Evolutionary conservation across 2,329 filamentous ascomycete genomes (phyloP), one percentile per base, ranked within the genome.

Genomic region (Aspergillus tamarii): DNA sequence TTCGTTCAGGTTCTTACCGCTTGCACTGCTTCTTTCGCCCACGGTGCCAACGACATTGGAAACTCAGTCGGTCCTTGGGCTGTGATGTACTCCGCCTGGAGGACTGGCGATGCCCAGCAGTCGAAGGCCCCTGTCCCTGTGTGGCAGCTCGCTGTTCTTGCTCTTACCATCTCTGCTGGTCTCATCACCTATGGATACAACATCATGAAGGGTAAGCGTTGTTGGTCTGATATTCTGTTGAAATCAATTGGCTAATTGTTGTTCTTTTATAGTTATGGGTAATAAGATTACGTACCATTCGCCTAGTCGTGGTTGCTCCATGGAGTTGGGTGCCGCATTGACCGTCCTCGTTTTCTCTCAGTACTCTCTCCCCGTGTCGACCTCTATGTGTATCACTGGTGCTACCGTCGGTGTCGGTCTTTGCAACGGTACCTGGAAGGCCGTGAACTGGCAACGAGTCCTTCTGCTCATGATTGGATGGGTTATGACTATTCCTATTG

Each of bases 291-390:
- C 89, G 63, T 90, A 90, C 77, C 89, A 91, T 76, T 86, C 84
- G 3, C 85, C 85, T 5, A 82, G 77, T 67, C 74, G 84, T 70
- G 84, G 77, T 58, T 91, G 81, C 70, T 92, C 89, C 57, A 93
- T 93, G 90, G 91, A 93, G 75, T 86, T 93, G 85, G 91, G 91
- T 54, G 90, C 91, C 52, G 89, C 91, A 69, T 87, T 93, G 69
- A 93, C 91, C 11, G 87, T 93, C 64, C 85, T 93, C 28, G 78
- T 93, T 74, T 91, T 91, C 83, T 91, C 89, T 0, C 90, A 92
- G 75, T 91, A 85, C 82, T 87, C 85, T 1, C 88, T 93, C 0
- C 91, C 91, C 43, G 90, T 93, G 32, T 93, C 90, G 0, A 93
- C 89, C 2, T 89, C 88, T 21, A 90, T 90, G 90, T 93, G 91